Percentiles rank a stretch among this genome's conserved stretches.
phyloP scores from a whole-genome alignment of 306 rosid species.

The Glycyrrhiza uralensis region DNA sequence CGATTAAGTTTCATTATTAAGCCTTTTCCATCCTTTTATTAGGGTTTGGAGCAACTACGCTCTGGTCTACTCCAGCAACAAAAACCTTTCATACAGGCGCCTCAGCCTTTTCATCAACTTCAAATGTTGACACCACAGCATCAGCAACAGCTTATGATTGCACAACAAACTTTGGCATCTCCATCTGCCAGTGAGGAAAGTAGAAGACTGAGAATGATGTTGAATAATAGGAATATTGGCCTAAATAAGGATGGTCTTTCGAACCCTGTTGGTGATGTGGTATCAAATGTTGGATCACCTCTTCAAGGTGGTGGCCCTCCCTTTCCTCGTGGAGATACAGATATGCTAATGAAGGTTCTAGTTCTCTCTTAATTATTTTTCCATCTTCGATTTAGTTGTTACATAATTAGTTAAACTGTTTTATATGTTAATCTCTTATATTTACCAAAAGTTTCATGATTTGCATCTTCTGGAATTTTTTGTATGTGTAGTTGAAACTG shows the following conservation, averaged over 20 bases:
- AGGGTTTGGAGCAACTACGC: conserved; percentile 97
- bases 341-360: conserved; percentile 74
- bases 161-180: conserved; percentile 86
- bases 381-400: conserved; percentile 15
- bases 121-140: conserved; percentile 96
- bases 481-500: conserved; percentile 63
- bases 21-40: conserved; percentile 17
- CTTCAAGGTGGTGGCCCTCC: conserved; percentile 76
- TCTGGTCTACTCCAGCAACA: conserved; percentile 88
- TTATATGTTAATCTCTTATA: neutral
- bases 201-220: conserved; percentile 82
- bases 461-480: conserved; percentile 25
- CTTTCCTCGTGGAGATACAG: conserved; percentile 80
- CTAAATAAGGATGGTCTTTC: conserved; percentile 73
- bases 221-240: conserved; percentile 57
- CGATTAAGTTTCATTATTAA: neutral
- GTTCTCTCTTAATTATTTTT: conserved; percentile 20
- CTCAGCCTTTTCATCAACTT: conserved; percentile 89
- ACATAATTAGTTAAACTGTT: conserved; percentile 8
- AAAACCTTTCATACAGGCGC: conserved; percentile 83
- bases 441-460: conserved; percentile 5
- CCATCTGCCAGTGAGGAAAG: conserved; percentile 78
- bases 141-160: conserved; percentile 90
- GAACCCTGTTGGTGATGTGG: conserved; percentile 77
- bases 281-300: conserved; percentile 79